phyloP scores from a whole-genome alignment of 192 early-diverging fungal genomes.

The Backusella psychrophila region DNA sequence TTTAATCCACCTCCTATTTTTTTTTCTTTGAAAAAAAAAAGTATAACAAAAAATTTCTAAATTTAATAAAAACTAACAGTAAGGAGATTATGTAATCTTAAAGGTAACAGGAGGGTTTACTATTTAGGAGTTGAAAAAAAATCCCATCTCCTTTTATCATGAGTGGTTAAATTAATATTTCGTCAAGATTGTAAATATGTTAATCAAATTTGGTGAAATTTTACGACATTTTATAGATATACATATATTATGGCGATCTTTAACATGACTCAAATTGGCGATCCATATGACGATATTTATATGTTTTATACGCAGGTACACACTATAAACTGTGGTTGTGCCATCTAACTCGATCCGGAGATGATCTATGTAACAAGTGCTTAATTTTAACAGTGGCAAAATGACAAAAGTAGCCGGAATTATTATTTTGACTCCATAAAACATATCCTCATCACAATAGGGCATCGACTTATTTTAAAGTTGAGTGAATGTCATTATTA shows the following conservation, averaged over 20 bases:
- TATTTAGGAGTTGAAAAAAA: background rate
- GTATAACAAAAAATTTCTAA: background rate
- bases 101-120: background rate
- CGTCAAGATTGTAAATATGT: background rate
- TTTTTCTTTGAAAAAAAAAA: background rate
- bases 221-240: background rate
- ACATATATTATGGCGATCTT: background rate
- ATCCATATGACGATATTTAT: background rate
- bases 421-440: background rate
- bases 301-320: background rate
- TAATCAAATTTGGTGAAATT: background rate
- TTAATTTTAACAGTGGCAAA: background rate
- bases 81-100: slow-evolving; percentile 7
- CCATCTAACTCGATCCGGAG: background rate
- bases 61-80: slow-evolving; percentile 4
- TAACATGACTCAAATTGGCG: background rate
- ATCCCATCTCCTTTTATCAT: background rate
- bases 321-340: too few relatives aligned
- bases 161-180: background rate
- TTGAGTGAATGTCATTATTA: background rate
- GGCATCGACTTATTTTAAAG: background rate
- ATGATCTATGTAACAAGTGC: background rate
- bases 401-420: background rate
- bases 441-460: background rate
- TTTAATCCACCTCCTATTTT: background rate